phyloP scores from a whole-genome alignment of 2,329 filamentous ascomycete species.

The Cladosporium sp. region DNA sequence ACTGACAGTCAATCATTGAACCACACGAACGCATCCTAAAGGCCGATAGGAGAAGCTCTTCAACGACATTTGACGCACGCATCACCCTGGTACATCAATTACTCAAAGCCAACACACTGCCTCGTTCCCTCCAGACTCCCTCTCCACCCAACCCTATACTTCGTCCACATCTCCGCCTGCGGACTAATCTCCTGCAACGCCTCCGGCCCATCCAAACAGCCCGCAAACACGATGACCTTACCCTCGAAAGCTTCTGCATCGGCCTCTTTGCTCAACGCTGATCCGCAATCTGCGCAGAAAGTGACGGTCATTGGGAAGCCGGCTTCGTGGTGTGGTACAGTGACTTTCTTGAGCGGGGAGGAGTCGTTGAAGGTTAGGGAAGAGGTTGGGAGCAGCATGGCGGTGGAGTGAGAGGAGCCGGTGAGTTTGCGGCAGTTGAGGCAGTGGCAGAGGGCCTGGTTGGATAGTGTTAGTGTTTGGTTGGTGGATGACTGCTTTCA shows the following conservation, averaged over 20 bases:
- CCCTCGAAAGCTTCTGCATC: conserved; percentile 18
- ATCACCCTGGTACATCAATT: neutral
- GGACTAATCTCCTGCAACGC: neutral
- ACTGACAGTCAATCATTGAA: too few relatives aligned
- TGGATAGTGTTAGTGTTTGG: neutral
- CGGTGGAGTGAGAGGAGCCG: conserved; percentile 14
- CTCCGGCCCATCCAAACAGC: conserved; percentile 16
- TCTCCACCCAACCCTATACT: conserved; percentile 15
- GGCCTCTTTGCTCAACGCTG: conserved; percentile 16
- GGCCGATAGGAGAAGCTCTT: too few relatives aligned
- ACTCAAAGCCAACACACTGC: conserved; percentile 4
- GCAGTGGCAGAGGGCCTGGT: conserved; percentile 23
- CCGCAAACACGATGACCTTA: conserved; percentile 17
- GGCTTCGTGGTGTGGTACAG: conserved; percentile 5
- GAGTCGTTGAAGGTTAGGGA: conserved; percentile 6
- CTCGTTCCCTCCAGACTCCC: neutral
- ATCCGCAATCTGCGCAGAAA: conserved; percentile 20
- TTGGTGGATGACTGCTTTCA: neutral
- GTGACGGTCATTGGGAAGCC: conserved; percentile 13
- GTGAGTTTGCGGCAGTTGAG: conserved; percentile 22
- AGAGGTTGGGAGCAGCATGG: conserved; percentile 14
- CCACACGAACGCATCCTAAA: too few relatives aligned
- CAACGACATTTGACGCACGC: too few relatives aligned
- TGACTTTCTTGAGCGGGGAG: conserved; percentile 16
- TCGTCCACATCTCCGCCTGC: conserved; percentile 21